Evolutionary conservation across 1,139 yeast genomes (phyloP).

Genomic region (Saccharomyces hybrid): DNA sequence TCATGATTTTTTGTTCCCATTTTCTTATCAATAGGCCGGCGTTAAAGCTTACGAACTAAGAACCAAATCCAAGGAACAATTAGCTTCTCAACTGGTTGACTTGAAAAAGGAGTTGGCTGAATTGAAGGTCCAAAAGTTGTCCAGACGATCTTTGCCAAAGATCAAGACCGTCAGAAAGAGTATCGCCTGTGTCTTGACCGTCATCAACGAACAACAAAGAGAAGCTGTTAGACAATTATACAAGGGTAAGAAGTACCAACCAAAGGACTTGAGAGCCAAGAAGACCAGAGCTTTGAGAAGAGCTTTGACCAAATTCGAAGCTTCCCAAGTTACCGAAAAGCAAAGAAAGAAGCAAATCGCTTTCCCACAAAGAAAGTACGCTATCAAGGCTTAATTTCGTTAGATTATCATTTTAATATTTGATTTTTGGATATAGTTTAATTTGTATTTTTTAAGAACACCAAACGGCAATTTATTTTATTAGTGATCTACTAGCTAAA

Average conservation of each 20-base stretch:
- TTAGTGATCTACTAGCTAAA: not conserved
- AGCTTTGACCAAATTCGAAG: conserved; percentile 84
- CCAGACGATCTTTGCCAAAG: conserved; percentile 88
- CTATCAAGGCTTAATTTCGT: conserved; percentile 85
- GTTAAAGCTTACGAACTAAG: conserved; percentile 94
- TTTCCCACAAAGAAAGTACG: conserved; percentile 98
- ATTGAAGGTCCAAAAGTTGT: conserved; percentile 93
- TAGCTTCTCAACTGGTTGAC: conserved; percentile 89
- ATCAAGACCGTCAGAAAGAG: conserved; percentile 95
- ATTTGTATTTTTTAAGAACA: not conserved
- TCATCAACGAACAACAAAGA: conserved; percentile 96
- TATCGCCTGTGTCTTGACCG: conserved; percentile 96
- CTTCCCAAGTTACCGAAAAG: conserved; percentile 73
- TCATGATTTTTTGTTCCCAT: not conserved
- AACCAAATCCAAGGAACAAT: conserved; percentile 95
- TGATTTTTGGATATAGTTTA: not conserved
- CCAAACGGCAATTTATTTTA: conserved; percentile 1
- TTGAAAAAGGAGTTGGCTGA: conserved; percentile 95
- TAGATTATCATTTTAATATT: not conserved
- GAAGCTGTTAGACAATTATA: conserved; percentile 91
- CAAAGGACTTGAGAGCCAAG: conserved; percentile 99
- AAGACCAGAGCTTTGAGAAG: conserved; percentile 99
- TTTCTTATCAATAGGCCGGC: conserved; percentile 53
- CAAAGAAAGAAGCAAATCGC: conserved; percentile 82
- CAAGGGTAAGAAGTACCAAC: conserved; percentile 94